Evolutionary conservation across 352 stramenopile genomes (phyloP).

Genomic region (Blastocystis sp.): DNA sequence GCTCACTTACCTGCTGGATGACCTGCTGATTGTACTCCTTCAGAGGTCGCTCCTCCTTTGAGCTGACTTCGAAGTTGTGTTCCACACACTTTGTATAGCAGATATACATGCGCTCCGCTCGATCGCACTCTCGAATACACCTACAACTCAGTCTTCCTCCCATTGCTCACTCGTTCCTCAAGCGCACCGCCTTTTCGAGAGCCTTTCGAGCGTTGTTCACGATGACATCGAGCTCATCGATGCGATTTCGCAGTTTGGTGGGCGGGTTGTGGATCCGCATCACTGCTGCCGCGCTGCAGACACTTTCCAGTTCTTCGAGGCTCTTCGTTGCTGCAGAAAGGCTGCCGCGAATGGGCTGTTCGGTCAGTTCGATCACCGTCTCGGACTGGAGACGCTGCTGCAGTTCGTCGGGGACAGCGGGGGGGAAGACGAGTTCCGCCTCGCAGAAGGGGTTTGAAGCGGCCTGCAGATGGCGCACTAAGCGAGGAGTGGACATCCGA

Average conservation of each 20-base stretch:
- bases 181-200: background rate
- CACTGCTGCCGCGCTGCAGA: background rate
- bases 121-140: background rate
- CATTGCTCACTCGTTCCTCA: background rate
- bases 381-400: background rate
- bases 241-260: slow-evolving; percentile 11
- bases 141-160: background rate
- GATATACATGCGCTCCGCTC: background rate
- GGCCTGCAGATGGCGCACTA: background rate
- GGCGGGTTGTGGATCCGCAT: slow-evolving; percentile 24
- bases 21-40: slow-evolving; percentile 59
- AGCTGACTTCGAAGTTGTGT: background rate
- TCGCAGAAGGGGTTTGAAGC: background rate
- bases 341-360: background rate
- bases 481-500: background rate
- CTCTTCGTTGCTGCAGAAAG: background rate
- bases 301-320: background rate
- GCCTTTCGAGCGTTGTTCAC: background rate
- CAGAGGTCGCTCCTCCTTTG: background rate
- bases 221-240: background rate
- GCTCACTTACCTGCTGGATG: slow-evolving; percentile 69
- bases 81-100: background rate
- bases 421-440: background rate
- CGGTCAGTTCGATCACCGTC: background rate
- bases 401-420: background rate